Evolutionary conservation across 805 yeast genomes (phyloP).

Genomic region (Pichia phayaonensis): DNA sequence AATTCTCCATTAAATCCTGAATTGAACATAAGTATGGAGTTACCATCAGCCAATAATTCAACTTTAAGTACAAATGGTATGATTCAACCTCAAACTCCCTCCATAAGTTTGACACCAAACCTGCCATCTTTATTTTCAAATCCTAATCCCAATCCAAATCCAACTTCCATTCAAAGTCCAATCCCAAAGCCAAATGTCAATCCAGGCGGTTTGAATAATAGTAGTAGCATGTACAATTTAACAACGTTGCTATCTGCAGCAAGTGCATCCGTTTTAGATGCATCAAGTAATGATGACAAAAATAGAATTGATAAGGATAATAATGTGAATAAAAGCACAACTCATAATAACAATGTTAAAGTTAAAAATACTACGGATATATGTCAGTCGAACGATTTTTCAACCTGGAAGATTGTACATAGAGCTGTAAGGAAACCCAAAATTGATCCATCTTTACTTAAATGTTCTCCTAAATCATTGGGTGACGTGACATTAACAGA

Average conservation of each 20-base stretch:
- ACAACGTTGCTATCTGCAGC: slow-evolving; percentile 8
- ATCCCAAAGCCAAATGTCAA: neutral
- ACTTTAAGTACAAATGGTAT: neutral
- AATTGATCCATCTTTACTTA: slow-evolving; percentile 26
- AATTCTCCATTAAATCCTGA: neutral
- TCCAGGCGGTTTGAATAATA: neutral
- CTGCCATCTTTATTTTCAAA: too few relatives aligned
- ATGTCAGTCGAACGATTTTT: slow-evolving; percentile 3
- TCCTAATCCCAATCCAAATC: neutral
- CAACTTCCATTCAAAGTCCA: too few relatives aligned
- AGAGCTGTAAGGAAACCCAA: slow-evolving; percentile 17
- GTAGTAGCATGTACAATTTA: neutral
- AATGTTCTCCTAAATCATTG: slow-evolving; percentile 60
- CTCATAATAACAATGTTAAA: neutral
- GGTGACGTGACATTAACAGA: slow-evolving; percentile 61
- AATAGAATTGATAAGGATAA: neutral
- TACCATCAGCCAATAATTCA: neutral
- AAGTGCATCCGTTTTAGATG: neutral
- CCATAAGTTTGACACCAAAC: neutral
- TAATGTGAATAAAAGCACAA: neutral
- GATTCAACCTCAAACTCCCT: neutral
- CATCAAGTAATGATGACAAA: neutral
- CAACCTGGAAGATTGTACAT: slow-evolving; percentile 12
- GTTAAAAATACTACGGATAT: neutral
- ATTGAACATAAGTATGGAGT: neutral